phyloP scores from a whole-genome alignment of 2,329 filamentous ascomycete species.

The Verticillium nubilum region DNA sequence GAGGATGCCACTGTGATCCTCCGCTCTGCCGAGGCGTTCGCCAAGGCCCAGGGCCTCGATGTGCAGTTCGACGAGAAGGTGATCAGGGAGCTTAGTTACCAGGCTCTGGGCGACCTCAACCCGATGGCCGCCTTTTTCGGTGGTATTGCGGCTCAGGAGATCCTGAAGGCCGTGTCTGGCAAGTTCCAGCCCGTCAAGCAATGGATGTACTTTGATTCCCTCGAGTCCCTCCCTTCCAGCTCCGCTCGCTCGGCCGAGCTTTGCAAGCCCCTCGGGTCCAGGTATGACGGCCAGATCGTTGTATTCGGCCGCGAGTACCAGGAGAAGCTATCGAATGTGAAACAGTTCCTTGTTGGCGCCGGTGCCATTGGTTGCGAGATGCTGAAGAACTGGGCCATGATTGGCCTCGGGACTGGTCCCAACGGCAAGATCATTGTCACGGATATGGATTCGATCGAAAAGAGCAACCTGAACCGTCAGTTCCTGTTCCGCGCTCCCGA shows the following conservation, averaged over 20 bases:
- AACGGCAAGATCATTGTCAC: constrained; percentile 88
- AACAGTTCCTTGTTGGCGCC: constrained; percentile 90
- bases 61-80: constrained; percentile 89
- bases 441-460: constrained; percentile 98
- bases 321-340: constrained; percentile 85
- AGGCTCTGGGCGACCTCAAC: constrained; percentile 84
- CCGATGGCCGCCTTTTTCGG: constrained; percentile 95
- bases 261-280: constrained; percentile 77
- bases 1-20: constrained; percentile 76
- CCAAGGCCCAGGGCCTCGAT: constrained; percentile 68
- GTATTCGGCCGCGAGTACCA: constrained; percentile 94
- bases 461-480: constrained; percentile 96
- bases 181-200: constrained; percentile 96
- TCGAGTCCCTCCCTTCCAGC: constrained; percentile 85
- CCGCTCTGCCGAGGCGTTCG: constrained; percentile 68
- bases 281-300: constrained; percentile 95
- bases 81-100: constrained; percentile 87
- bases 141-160: constrained; percentile 87
- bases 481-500: constrained; percentile 93
- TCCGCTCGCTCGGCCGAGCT: constrained; percentile 74
- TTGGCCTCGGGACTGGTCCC: constrained; percentile 83
- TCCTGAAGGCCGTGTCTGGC: constrained; percentile 93
- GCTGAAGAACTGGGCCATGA: constrained; percentile 99
- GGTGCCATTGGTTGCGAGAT: constrained; percentile 98
- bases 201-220: constrained; percentile 95